Evolutionary conservation across 2,329 filamentous ascomycete genomes (phyloP).

Genomic region (Coniochaeta ligniaria): DNA sequence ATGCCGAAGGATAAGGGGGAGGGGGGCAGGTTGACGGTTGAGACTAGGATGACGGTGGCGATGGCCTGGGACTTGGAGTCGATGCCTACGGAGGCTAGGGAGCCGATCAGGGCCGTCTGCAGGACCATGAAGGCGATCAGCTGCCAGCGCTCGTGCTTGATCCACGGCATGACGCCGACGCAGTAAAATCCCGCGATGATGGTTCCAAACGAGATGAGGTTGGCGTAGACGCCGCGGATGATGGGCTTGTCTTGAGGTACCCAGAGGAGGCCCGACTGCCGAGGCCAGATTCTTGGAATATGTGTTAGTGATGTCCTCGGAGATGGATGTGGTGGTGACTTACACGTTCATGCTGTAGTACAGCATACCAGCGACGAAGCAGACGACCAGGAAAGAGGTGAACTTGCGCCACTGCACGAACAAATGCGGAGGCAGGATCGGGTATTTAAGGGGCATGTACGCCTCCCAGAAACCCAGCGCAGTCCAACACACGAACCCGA

Average conservation of each 20-base stretch:
- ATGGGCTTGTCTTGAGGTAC: constrained; percentile 15
- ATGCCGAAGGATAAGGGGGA: constrained; percentile 22
- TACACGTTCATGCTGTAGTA: constrained; percentile 12
- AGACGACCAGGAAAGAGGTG: constrained; percentile 10
- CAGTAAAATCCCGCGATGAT: constrained; percentile 19
- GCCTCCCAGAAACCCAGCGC: constrained; percentile 41
- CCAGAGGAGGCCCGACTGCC: constrained; percentile 15
- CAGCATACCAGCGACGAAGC: constrained; percentile 16
- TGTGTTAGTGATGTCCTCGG: background rate
- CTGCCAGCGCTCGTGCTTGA: constrained; percentile 21
- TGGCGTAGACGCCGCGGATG: constrained; percentile 16
- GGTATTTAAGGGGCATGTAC: constrained; percentile 12
- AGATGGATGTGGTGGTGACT: background rate
- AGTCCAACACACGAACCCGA: constrained; percentile 38
- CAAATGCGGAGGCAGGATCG: constrained; percentile 15
- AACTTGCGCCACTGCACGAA: constrained; percentile 15
- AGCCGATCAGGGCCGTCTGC: constrained; percentile 24
- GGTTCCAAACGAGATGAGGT: constrained; percentile 12
- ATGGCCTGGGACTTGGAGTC: constrained; percentile 23
- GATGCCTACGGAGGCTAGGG: constrained; percentile 21
- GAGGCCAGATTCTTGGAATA: constrained; percentile 15
- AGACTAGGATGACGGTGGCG: constrained; percentile 17
- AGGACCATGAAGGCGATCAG: constrained; percentile 18
- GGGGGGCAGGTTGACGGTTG: constrained; percentile 18
- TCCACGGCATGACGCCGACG: constrained; percentile 15